These are phyloP conservation scores for Aspergillus sp. DNA, from an alignment of 2,329 filamentous ascomycete species.

Conservation along the genomic window DNA sequence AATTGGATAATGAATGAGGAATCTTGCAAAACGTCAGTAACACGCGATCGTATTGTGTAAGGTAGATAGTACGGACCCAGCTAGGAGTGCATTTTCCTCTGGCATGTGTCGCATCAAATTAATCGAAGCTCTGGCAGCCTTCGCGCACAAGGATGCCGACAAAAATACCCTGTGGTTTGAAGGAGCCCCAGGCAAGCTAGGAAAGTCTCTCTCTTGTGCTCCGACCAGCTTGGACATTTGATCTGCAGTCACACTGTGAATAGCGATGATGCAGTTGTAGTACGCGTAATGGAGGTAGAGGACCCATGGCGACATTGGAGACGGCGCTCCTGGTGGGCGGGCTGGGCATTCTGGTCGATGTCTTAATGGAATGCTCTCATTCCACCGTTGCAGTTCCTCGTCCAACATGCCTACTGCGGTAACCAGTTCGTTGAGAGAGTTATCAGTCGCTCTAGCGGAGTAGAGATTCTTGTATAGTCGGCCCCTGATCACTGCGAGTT, in stretches of 20 bases:
- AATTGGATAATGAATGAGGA: slow-evolving; percentile 15
- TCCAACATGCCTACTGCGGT: slow-evolving; percentile 10
- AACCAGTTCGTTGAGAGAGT: slow-evolving; percentile 10
- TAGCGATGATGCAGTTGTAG: slow-evolving; percentile 17
- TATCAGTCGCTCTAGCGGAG: slow-evolving; percentile 10
- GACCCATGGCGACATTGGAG: slow-evolving; percentile 7
- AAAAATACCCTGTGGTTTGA: slow-evolving; percentile 8
- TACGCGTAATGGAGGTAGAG: slow-evolving; percentile 17
- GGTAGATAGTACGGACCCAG: slow-evolving; percentile 9
- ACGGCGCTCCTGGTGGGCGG: not conserved
- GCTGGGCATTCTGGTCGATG: slow-evolving; percentile 8
- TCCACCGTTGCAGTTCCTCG: slow-evolving; percentile 13
- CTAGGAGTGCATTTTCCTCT: slow-evolving; percentile 7
- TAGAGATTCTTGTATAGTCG: slow-evolving; percentile 14
- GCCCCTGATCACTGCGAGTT: slow-evolving; percentile 16
- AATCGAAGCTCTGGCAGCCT: slow-evolving; percentile 18
- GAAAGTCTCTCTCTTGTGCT: not conserved
- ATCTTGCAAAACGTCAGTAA: slow-evolving; percentile 3
- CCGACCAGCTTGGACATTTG: slow-evolving; percentile 4
- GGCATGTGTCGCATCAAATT: slow-evolving; percentile 15
- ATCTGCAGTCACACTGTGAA: slow-evolving; percentile 12
- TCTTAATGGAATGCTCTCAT: slow-evolving; percentile 8
- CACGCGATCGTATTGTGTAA: not conserved
- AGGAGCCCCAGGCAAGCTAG: not conserved
- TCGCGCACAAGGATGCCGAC: slow-evolving; percentile 12